A percentile compares a stretch with the other conserved stretches of the same genome.
phyloP scores from a whole-genome alignment of 129 eudicot species.

The sunflower (Helianthus annuus) region HanXRQr2.0-SUNRISE NC_035443.2:74406213-74406712 shows the following conservation, averaged over 20 bases:
- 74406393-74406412: slow-evolving; percentile 15
- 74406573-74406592: not conserved
- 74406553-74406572: not conserved
- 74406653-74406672: too few relatives aligned
- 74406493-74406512: not conserved
- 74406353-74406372: not conserved
- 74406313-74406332: not conserved
- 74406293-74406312: not conserved
- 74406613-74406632: too few relatives aligned
- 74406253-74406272: too few relatives aligned
- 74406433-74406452: not conserved
- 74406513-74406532: not conserved
- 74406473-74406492: not conserved
- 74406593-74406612: not conserved
- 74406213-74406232: too few relatives aligned
- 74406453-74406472: not conserved
- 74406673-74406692: too few relatives aligned
- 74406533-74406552: too few relatives aligned
- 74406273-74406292: not conserved
- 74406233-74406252: too few relatives aligned
- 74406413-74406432: not conserved
- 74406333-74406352: not conserved
- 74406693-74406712: too few relatives aligned
- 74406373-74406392: not conserved
- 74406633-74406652: too few relatives aligned